Base-by-base conservation (phyloP, 2,329 filamentous ascomycete genomes). In the Beauveria caledonica region DNA sequence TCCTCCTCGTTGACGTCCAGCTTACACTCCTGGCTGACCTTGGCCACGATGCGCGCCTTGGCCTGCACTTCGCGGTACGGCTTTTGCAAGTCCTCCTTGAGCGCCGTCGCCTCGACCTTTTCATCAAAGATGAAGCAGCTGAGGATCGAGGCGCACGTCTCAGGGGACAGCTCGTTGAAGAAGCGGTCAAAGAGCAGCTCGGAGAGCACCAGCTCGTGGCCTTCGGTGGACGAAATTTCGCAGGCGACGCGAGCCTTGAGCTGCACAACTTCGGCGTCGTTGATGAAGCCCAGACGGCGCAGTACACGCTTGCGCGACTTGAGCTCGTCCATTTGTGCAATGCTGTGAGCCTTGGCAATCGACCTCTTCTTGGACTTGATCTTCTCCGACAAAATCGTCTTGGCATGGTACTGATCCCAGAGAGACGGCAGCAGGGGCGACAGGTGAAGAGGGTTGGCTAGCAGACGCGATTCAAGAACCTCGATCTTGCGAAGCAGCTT, bases 91-190 rank as follows among this genome's bases (percentile, higher is more conserved):
- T 96, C 90, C 66, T 97, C 92, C 68, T 88, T 88, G 53, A 97
- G 79, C 15, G 85, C 82, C 3, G 85, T 78, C 13, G 92, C 86
- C 67, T 93, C 89, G 52, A 90, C 86, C 79, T 95, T 96, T 76
- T 99, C 94, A 70, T 99, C 95, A 66, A 97, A 97, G 65, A 99
- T 94, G 76, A 99, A 97, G 70, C 90, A 92, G 68, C 90, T 95
- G 62, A 99, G 81, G 6, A 92, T 85, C 0, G 93, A 84, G 1
- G 94, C 94, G 67, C 88, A 90, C 65, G 93, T 83, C 73, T 97
- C 93, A 0, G 94, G 92, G 0, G 86, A 86, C 48, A 97, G 78
- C 70, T 97, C 92, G 71, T 97, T 99, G 82, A 99, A 99, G 81
- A 97, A 97, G 44, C 92, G 86, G 73, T 97, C 95, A 75, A 99